Evolutionary conservation across 78 protist species (phyloP).

Genomic region (Dictyostelium intermedium): DNA sequence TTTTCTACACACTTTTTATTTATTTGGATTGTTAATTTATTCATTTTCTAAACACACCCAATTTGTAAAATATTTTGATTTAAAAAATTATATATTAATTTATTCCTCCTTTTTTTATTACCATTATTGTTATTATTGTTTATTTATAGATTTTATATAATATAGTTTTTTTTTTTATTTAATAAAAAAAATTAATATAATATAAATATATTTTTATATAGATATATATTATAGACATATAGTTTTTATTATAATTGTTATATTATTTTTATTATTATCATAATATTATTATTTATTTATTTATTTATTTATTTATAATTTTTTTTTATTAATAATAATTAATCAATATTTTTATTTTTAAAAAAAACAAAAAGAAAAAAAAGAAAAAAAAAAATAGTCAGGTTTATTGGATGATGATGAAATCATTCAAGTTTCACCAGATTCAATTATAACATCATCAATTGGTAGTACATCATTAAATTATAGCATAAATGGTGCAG

Average conservation of each 20-base stretch:
- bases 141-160: background rate
- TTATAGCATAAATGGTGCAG: background rate
- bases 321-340: background rate
- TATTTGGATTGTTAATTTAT: background rate
- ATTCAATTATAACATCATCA: conserved; percentile 21
- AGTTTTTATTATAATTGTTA: background rate
- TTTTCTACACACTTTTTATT: background rate
- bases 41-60: background rate
- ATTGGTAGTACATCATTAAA: background rate
- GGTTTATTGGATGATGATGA: conserved; percentile 44
- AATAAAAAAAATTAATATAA: background rate
- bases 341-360: background rate
- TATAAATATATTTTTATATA: background rate
- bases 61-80: background rate
- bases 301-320: background rate
- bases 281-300: conserved; percentile 2
- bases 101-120: background rate
- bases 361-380: background rate
- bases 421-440: conserved; percentile 7
- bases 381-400: background rate
- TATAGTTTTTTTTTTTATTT: background rate
- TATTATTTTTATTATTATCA: background rate
- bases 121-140: background rate
- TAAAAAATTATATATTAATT: background rate
- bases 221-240: background rate